phyloP scores from a whole-genome alignment of 1,284 basidiomycete genomes.

The Fomitopsis betulina region DNA sequence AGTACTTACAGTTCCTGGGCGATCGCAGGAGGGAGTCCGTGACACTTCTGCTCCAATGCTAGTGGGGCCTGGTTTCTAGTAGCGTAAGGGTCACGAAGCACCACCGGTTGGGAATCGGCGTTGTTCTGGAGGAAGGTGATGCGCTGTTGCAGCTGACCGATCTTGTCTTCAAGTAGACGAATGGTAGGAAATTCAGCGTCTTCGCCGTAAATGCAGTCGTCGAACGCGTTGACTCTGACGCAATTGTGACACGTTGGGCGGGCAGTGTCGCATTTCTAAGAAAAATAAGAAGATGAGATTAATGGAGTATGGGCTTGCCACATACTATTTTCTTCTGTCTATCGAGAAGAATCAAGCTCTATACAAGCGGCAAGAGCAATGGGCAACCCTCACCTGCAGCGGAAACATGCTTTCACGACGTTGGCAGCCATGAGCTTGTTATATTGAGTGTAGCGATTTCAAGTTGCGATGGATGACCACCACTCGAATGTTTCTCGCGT shows the following conservation, averaged over 20 bases:
- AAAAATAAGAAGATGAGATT: not conserved
- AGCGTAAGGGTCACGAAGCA: not conserved
- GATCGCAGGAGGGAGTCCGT: not conserved
- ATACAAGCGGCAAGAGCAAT: not conserved
- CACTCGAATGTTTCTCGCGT: no score
- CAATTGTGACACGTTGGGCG: conserved; percentile 26
- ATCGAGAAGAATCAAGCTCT: not conserved
- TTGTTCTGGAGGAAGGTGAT: not conserved
- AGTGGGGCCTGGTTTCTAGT: not conserved
- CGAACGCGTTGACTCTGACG: conserved; percentile 16
- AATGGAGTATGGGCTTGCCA: not conserved
- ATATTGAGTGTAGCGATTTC: no score
- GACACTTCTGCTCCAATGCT: not conserved
- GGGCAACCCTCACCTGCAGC: not conserved
- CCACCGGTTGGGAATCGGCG: not conserved
- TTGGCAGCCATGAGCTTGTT: not conserved
- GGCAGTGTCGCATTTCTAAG: conserved; percentile 25
- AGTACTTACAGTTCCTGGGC: not conserved
- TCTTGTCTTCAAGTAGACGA: conserved; percentile 22
- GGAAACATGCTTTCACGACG: not conserved
- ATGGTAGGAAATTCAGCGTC: conserved; percentile 21
- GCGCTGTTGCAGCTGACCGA: not conserved
- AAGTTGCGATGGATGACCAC: no score
- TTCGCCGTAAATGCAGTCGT: conserved; percentile 29
- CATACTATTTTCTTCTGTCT: not conserved